Percentiles rank a stretch among this genome's conserved stretches.
Evolutionary conservation across 345 rosid species (phyloP).

Genomic region (Barbarea vulgaris): DNA sequence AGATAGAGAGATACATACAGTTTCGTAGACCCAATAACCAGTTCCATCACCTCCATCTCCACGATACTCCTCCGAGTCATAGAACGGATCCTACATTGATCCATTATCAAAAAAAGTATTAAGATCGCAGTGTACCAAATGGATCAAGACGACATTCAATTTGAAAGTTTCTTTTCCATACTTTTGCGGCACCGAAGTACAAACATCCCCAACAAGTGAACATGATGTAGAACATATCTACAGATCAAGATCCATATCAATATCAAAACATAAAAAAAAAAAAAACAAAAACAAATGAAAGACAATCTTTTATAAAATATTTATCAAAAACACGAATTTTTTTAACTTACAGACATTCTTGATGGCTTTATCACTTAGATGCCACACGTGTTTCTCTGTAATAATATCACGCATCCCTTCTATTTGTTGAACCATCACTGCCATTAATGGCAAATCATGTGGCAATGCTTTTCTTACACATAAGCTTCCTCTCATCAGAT

Average conservation of each 20-base stretch:
- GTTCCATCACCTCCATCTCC: constrained; percentile 93
- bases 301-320: neutral
- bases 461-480: constrained; percentile 62
- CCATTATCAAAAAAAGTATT: neutral
- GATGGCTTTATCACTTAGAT: constrained; percentile 80
- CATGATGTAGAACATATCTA: constrained; percentile 86
- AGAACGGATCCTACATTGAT: constrained; percentile 72
- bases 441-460: constrained; percentile 74
- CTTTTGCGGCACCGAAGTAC: constrained; percentile 81
- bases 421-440: constrained; percentile 73
- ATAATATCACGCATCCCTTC: constrained; percentile 72
- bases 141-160: neutral
- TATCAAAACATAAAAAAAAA: neutral
- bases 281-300: no score
- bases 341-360: constrained; percentile 75
- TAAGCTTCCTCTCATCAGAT: constrained; percentile 33
- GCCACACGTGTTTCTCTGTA: constrained; percentile 72
- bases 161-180: constrained; percentile 36
- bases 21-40: constrained; percentile 86
- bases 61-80: constrained; percentile 84
- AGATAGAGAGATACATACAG: constrained; percentile 50
- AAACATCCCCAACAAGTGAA: constrained; percentile 94
- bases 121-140: constrained; percentile 1
- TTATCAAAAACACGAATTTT: neutral
- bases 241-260: neutral